Evolutionary conservation across 176 grass and related monocot genomes (phyloP).

Genomic region (Zoysia pacifica): DNA sequence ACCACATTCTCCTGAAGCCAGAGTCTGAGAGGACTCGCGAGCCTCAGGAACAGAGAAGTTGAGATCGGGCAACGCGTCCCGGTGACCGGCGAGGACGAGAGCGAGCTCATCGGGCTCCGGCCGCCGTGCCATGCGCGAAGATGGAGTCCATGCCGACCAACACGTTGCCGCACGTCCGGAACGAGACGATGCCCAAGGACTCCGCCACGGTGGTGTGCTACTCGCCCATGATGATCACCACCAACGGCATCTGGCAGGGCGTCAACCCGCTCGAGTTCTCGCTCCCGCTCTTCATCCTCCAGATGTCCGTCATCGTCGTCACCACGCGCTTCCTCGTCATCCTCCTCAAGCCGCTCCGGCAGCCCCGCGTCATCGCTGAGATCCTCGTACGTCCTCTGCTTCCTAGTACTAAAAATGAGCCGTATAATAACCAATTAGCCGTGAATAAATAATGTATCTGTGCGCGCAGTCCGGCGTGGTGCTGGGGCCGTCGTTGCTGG

Average conservation of each 20-base stretch:
- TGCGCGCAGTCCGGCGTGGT: constrained; percentile 60
- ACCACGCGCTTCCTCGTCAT: constrained; percentile 66
- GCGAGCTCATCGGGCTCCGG: background rate
- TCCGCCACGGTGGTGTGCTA: constrained; percentile 57
- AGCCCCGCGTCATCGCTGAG: constrained; percentile 88
- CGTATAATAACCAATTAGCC: no score
- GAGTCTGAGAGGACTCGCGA: no score
- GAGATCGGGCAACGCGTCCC: no score
- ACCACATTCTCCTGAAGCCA: background rate
- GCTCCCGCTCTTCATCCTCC: constrained; percentile 83
- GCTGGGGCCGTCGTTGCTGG: constrained; percentile 69
- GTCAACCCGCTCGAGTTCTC: constrained; percentile 67
- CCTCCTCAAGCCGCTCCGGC: constrained; percentile 71
- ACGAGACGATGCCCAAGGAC: constrained; percentile 29
- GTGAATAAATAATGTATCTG: background rate
- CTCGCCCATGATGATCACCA: constrained; percentile 64
- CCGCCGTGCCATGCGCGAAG: constrained; percentile 36
- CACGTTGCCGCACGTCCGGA: constrained; percentile 9
- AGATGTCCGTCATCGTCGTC: constrained; percentile 75
- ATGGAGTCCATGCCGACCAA: constrained; percentile 40
- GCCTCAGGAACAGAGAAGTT: no score
- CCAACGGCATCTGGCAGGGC: constrained; percentile 68
- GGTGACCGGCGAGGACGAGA: background rate
- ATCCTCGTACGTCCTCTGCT: constrained; percentile 46
- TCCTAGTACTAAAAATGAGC: background rate